Evolutionary conservation across 805 yeast species (phyloP).

Genomic region (Maudiozyma serrabonitensis): DNA sequence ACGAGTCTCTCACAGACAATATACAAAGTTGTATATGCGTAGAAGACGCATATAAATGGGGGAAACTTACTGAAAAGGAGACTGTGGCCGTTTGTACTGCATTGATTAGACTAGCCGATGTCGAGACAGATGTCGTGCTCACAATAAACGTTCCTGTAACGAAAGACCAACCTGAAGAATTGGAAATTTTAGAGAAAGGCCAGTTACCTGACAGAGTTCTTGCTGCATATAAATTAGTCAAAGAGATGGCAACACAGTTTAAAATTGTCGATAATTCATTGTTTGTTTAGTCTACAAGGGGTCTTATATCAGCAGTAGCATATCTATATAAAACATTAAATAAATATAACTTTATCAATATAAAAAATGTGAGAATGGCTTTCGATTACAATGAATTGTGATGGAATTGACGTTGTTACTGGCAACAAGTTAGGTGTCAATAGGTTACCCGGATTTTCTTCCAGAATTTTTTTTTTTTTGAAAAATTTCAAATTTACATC

Average conservation of each 20-base stretch:
- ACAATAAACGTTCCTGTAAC: slow-evolving; percentile 50
- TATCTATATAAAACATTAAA: too few relatives aligned
- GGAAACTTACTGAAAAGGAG: slow-evolving; percentile 28
- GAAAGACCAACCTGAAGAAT: not conserved
- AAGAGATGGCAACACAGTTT: slow-evolving; percentile 16
- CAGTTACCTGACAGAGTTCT: slow-evolving; percentile 8
- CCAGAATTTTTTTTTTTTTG: not conserved
- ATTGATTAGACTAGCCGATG: slow-evolving; percentile 42
- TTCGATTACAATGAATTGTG: not conserved
- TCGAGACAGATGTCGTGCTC: slow-evolving; percentile 50
- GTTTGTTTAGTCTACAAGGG: slow-evolving; percentile 12
- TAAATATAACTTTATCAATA: not conserved
- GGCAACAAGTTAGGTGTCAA: not conserved
- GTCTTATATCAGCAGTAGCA: not conserved
- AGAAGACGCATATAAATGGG: slow-evolving; percentile 46
- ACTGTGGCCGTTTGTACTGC: slow-evolving; percentile 46
- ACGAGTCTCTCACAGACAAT: slow-evolving; percentile 7
- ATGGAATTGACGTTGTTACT: not conserved
- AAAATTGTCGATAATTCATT: slow-evolving; percentile 20
- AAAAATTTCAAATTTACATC: not conserved
- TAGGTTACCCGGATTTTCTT: not conserved
- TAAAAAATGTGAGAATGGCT: too few relatives aligned
- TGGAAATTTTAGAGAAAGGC: not conserved
- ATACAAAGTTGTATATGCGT: slow-evolving; percentile 29
- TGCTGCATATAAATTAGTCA: slow-evolving; percentile 17